Base-by-base conservation (phyloP, 2,329 filamentous ascomycete species). In the Clonostachys solani region DNA sequence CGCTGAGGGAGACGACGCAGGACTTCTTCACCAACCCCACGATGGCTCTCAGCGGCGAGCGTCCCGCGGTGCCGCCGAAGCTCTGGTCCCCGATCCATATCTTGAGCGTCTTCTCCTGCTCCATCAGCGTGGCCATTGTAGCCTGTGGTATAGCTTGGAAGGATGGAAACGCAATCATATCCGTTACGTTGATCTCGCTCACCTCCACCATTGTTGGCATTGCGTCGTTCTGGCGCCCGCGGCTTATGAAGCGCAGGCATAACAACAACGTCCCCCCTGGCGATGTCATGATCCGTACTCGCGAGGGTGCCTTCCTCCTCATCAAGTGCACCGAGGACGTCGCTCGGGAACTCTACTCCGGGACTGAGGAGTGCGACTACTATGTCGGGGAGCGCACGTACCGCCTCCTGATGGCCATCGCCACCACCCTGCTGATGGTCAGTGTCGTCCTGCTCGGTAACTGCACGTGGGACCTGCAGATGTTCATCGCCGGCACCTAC, bases 381-480 rank as follows among this genome's bases (percentile, higher is more conserved):
- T 65, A 71, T 19, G 72, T 83, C 40, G 61, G 62, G 5, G 67
- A 62, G 29, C 63, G 57, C n/a, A 54, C 55, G 2, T 81, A 83
- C 57, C 72, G 75, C 17, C 58, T 68, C 1, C 69, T 83, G 8
- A 81, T 84, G 63, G 80, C 73, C 1, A 40, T 76, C 3, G 80
- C 77, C 34, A 85, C 81, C 9, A 71, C 80, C 9, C 53, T 84
- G 23, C 71, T 85, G 41, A 85, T 85, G 81, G 57, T 78, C 5
- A 73, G 75, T 2, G 78, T 85, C 12, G 77, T 85, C 12, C 63
- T 83, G 13, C 62, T 86, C 34, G 81, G 80, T 2, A 84, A 84
- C 57, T 81, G 79, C 60, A 72, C 72, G n/a, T 83, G 80, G 71
- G 69, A 72, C 41, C 75, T 77, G 50, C 81, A 86, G 60, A 72